A percentile compares a stretch with the other conserved stretches of the same genome.
phyloP scores from a whole-genome alignment of 2,329 filamentous ascomycete genomes.

The Neocatenulostroma microsporum region DNA sequence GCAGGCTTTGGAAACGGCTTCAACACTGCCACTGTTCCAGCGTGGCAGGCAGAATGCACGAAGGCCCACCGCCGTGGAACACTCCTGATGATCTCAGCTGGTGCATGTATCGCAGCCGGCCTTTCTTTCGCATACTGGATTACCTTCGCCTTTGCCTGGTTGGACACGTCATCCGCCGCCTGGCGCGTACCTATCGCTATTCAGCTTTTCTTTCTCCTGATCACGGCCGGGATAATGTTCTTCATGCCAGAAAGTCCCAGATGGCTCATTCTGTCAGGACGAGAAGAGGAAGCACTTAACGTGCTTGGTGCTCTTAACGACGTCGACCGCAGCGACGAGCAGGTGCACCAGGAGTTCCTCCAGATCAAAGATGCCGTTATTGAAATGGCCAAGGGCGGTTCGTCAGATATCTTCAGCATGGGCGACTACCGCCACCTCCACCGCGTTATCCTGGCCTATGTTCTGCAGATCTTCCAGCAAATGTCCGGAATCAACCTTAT shows the following conservation, averaged over 20 bases:
- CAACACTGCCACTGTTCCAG: slow-evolving; percentile 36
- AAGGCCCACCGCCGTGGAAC: slow-evolving; percentile 39
- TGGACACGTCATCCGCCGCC: slow-evolving; percentile 19
- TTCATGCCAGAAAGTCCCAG: slow-evolving; percentile 25
- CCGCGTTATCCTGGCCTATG: slow-evolving; percentile 36
- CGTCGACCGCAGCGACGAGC: slow-evolving; percentile 23
- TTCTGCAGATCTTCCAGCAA: slow-evolving; percentile 42
- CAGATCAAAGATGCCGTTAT: slow-evolving; percentile 33
- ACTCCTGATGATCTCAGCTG: slow-evolving; percentile 41
- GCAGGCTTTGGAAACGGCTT: slow-evolving; percentile 42
- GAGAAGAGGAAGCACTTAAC: slow-evolving; percentile 28
- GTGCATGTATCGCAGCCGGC: slow-evolving; percentile 38
- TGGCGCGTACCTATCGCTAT: slow-evolving; percentile 26
- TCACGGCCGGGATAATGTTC: slow-evolving; percentile 15
- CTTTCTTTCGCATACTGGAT: slow-evolving; percentile 36
- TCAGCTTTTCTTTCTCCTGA: slow-evolving; percentile 22
- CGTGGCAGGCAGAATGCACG: slow-evolving; percentile 39
- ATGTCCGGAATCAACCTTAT: slow-evolving; percentile 29
- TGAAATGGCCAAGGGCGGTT: slow-evolving; percentile 26
- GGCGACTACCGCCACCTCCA: slow-evolving; percentile 39
- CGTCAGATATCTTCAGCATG: slow-evolving; percentile 27
- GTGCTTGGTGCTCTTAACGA: slow-evolving; percentile 30
- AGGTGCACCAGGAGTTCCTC: slow-evolving; percentile 17
- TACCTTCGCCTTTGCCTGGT: slow-evolving; percentile 23
- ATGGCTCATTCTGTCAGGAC: slow-evolving; percentile 28